Evolutionary conservation across 2,329 filamentous ascomycete species (phyloP).

Genomic region (Ophiostoma piceae): DNA sequence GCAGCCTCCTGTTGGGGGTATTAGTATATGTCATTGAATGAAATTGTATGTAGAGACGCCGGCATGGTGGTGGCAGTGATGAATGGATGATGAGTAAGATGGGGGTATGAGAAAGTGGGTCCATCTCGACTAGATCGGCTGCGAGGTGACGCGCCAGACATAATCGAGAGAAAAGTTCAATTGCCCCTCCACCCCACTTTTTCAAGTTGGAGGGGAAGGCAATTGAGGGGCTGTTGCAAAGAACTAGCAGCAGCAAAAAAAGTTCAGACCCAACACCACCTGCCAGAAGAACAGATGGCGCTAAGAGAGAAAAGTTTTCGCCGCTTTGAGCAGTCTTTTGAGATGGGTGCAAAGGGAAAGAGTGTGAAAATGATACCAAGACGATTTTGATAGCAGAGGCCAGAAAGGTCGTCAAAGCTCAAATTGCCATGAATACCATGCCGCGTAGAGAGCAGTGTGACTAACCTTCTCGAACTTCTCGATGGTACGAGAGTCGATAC

Average conservation of each 20-base stretch:
- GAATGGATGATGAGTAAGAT: neutral
- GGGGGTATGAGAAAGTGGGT: neutral
- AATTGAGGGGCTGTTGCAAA: slow-evolving; percentile 18
- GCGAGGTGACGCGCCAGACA: slow-evolving; percentile 1
- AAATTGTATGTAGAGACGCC: neutral
- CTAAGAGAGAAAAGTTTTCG: slow-evolving; percentile 28
- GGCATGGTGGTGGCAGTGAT: neutral
- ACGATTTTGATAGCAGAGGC: neutral
- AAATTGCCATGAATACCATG: neutral
- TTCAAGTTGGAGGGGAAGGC: slow-evolving; percentile 17
- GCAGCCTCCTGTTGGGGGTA: slow-evolving; percentile 72
- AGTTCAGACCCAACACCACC: neutral
- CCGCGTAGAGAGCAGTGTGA: slow-evolving; percentile 24
- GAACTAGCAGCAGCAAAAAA: slow-evolving; percentile 19
- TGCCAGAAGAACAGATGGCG: slow-evolving; percentile 27
- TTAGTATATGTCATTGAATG: slow-evolving; percentile 17
- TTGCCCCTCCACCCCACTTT: slow-evolving; percentile 28
- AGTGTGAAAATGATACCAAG: neutral
- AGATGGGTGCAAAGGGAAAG: slow-evolving; percentile 17
- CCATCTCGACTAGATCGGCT: neutral
- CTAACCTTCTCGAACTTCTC: slow-evolving; percentile 99
- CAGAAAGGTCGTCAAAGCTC: neutral
- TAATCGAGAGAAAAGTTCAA: neutral
- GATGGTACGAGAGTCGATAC: slow-evolving; percentile 99
- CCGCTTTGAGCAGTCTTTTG: neutral